A percentile compares a stretch with the other conserved stretches of the same genome.
Conservation (phyloP, 768 basidiomycete genomes). For the Mycena capillaripes region DNA sequence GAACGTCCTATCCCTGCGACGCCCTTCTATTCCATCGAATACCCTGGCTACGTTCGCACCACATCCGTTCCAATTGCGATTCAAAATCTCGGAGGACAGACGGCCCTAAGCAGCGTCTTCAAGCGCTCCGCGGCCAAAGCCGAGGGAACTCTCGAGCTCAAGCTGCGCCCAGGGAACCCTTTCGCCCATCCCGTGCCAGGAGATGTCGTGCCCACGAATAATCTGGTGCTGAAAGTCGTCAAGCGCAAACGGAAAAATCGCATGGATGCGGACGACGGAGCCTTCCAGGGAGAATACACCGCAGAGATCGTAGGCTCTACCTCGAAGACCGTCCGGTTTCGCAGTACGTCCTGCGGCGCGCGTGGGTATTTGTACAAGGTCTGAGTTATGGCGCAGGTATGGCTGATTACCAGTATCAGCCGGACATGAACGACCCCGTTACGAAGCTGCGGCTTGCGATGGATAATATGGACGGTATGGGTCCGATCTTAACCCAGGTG, state of each 20-base stretch:
- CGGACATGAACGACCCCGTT: slow-evolving; percentile 78
- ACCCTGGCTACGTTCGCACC: slow-evolving; percentile 86
- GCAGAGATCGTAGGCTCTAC: slow-evolving; percentile 80
- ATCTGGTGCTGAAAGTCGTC: slow-evolving; percentile 88
- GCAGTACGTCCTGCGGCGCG: slow-evolving; percentile 72
- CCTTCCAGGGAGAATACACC: slow-evolving; percentile 77
- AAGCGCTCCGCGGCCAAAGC: slow-evolving; percentile 73
- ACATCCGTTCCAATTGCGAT: slow-evolving; percentile 75
- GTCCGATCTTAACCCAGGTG: background rate
- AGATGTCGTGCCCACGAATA: slow-evolving; percentile 81
- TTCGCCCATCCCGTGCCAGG: slow-evolving; percentile 91
- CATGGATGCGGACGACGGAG: slow-evolving; percentile 45
- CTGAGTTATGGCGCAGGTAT: slow-evolving; percentile 68
- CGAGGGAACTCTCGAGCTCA: slow-evolving; percentile 81
- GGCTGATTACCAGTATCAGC: slow-evolving; percentile 94
- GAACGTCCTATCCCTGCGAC: slow-evolving; percentile 65
- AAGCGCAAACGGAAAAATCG: slow-evolving; percentile 65
- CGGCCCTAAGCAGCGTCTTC: slow-evolving; percentile 83
- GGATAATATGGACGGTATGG: slow-evolving; percentile 85
- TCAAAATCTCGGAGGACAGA: slow-evolving; percentile 76
- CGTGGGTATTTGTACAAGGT: background rate
- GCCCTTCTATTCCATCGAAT: slow-evolving; percentile 87
- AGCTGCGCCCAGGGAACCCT: slow-evolving; percentile 78
- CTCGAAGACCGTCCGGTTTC: slow-evolving; percentile 89
- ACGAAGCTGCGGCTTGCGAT: slow-evolving; percentile 79